These are phyloP conservation scores for Fraxinus albicans DNA, from an alignment of 305 asterid species.

Conservation along the genomic window DNA sequence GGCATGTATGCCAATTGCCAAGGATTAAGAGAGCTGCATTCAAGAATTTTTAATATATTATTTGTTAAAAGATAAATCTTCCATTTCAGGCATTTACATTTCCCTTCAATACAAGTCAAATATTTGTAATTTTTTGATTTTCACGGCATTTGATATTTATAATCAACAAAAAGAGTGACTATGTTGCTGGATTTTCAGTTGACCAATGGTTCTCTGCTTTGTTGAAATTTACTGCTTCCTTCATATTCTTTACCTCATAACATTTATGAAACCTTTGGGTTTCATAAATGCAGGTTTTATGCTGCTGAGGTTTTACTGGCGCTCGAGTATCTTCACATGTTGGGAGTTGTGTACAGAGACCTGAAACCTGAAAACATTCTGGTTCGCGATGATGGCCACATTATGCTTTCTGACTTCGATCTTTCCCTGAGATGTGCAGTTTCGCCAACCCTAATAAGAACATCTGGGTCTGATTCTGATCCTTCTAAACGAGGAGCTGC, in stretches of 20 bases:
- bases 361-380: slow-evolving; percentile 93
- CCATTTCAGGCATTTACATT: not conserved
- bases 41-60: not conserved
- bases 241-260: not conserved
- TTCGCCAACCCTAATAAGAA: slow-evolving; percentile 82
- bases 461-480: slow-evolving; percentile 49
- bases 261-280: not conserved
- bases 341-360: slow-evolving; percentile 94
- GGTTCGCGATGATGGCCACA: slow-evolving; percentile 97
- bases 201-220: not conserved
- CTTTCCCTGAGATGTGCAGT: slow-evolving; percentile 88
- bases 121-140: not conserved
- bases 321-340: slow-evolving; percentile 96
- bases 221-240: not conserved
- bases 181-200: not conserved
- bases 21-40: not conserved
- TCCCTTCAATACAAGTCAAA: not conserved
- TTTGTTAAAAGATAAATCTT: not conserved
- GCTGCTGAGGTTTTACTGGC: slow-evolving; percentile 97
- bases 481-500: slow-evolving; percentile 62
- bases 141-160: not conserved
- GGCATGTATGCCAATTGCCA: not conserved
- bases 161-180: not conserved
- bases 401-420: slow-evolving; percentile 96
- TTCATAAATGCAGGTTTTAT: slow-evolving; percentile 59